Conservation (phyloP, 192 early-diverging fungal species). For the Podochytrium sp. region DNA sequence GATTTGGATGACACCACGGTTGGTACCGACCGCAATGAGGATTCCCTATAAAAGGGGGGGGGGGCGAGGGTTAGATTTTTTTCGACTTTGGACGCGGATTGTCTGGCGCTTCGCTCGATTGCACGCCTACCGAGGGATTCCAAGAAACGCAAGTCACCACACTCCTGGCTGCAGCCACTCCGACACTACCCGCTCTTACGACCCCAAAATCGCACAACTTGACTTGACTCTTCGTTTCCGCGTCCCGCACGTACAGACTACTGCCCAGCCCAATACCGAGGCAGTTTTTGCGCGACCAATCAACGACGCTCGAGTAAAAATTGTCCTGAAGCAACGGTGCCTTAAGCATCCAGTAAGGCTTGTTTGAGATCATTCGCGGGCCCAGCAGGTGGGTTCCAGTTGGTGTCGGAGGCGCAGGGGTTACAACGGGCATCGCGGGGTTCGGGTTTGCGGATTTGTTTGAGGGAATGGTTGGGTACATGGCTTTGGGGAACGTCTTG, state of each 20-base stretch:
- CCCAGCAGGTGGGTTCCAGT: not conserved
- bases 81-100: not conserved
- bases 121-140: slow-evolving; percentile 32
- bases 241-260: slow-evolving; percentile 92
- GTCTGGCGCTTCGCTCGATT: not conserved
- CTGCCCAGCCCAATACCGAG: slow-evolving; percentile 85
- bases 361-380: not conserved
- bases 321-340: slow-evolving; percentile 92
- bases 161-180: not conserved
- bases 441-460: not conserved
- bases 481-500: too few relatives aligned
- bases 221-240: slow-evolving; percentile 56
- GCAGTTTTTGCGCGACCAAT: slow-evolving; percentile 83
- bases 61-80: too few relatives aligned
- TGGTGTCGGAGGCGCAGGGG: not conserved
- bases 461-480: too few relatives aligned
- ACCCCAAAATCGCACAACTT: slow-evolving; percentile 60
- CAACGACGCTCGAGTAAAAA: slow-evolving; percentile 94
- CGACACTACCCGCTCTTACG: slow-evolving; percentile 41
- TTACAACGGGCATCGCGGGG: not conserved
- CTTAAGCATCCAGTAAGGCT: slow-evolving; percentile 67
- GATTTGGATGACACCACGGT: slow-evolving; percentile 65
- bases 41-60: slow-evolving; percentile 59
- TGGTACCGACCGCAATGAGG: slow-evolving; percentile 75
- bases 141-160: slow-evolving; percentile 32